Base-by-base conservation (phyloP, 1,284 basidiomycete species). In the Grifola frondosa region DNA sequence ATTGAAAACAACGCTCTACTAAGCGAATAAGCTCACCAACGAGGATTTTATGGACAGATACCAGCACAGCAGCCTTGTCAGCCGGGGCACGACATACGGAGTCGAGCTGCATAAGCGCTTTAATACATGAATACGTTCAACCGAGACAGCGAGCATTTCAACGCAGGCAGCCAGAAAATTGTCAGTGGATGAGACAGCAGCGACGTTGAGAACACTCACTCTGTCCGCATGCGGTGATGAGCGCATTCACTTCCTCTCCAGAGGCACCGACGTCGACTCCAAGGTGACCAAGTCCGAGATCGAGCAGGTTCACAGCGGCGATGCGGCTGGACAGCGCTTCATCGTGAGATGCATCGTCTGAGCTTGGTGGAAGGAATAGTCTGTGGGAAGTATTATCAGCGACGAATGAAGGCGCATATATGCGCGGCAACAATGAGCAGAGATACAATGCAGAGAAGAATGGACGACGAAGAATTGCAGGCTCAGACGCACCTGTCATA, bases 271-370 rank as follows among this genome's bases (percentile, higher is more conserved):
- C 66, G 59, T 88, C 68, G 5, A 97, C 76, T 5, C 94, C 95
- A 1, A 98, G 78, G 64, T 97, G 92, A 30, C 87, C 84, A 15
- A 97, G 70, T 2, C 81, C 78, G 1, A 98, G 70, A 59, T 97
- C 94, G 0, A 97, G 71, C 71, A 93, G 80, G 56, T 95, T 94
- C 31, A 98, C 73, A 0, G 92, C 94, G 9, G 91, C 90, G 17
- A 97, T 85, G 4, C 93, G 81, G 53, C 84, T 91, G 0, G 91
- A 81, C 4, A 98, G 70, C 0, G 91, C 86, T 56, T 91, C 90
- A 58, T 97, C 92, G 57, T 94, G 91, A 2, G 81, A 84, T 0
- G 79, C 73, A 59, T 97, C 92, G 48, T 91, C 88, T 0, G 88
- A 84, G 1, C 73, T 74, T 2, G 79, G 69, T 2, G 80, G 82